phyloP scores from a whole-genome alignment of 257 asterid genomes.

The Coffea canephora region DNA sequence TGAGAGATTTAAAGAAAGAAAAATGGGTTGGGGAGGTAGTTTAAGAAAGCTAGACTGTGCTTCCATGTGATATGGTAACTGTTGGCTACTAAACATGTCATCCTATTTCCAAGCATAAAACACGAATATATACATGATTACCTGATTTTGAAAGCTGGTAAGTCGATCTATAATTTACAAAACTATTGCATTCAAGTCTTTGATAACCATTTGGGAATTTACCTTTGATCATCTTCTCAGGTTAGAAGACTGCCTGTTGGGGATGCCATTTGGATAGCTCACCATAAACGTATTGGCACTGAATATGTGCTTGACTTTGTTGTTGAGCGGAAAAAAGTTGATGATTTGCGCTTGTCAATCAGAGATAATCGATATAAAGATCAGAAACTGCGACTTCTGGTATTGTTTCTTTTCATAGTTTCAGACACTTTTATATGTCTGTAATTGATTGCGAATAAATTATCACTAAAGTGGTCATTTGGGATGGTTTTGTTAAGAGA shows the following conservation, averaged over 20 bases:
- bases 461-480: background rate
- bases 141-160: background rate
- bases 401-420: conserved; percentile 31
- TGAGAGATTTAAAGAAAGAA: background rate
- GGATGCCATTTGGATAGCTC: conserved; percentile 96
- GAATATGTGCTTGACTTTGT: conserved; percentile 95
- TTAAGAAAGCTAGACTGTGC: background rate
- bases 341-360: conserved; percentile 86
- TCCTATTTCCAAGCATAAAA: background rate
- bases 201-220: background rate
- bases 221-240: conserved; percentile 30
- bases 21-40: background rate
- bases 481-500: too few species aligned
- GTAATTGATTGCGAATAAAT: background rate
- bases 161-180: background rate
- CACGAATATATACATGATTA: background rate
- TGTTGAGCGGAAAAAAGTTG: conserved; percentile 96
- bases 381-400: conserved; percentile 93
- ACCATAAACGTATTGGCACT: conserved; percentile 50
- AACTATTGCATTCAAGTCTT: background rate
- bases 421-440: background rate
- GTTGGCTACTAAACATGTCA: background rate
- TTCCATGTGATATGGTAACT: background rate
- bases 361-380: conserved; percentile 90
- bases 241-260: conserved; percentile 93